Evolutionary conservation across 257 asterid species (phyloP).

Genomic region (Misopates orontium): DNA sequence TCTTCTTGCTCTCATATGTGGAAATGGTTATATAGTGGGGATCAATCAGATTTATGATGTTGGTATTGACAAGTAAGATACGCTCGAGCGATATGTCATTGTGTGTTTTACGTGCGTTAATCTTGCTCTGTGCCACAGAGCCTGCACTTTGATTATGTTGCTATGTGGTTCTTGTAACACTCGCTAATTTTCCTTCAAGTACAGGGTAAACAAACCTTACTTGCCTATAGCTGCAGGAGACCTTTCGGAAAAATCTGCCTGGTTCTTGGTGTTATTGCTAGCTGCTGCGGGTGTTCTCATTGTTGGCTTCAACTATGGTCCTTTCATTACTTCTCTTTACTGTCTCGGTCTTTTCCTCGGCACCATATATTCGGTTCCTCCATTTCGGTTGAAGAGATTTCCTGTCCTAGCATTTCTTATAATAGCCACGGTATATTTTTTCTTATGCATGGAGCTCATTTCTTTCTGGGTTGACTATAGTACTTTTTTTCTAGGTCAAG

Average conservation of each 20-base stretch:
- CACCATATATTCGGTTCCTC: constrained; percentile 96
- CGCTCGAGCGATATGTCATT: no score
- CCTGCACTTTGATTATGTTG: no score
- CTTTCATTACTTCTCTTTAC: constrained; percentile 83
- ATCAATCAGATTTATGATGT: constrained; percentile 96
- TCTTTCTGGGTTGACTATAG: no score
- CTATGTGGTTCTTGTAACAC: no score
- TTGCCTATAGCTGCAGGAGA: constrained; percentile 99
- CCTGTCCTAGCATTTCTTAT: constrained; percentile 86
- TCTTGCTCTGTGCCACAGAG: no score
- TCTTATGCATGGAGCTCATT: background rate
- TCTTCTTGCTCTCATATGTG: constrained; percentile 88
- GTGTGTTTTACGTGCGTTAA: no score
- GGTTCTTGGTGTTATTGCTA: constrained; percentile 77
- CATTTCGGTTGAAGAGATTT: constrained; percentile 87
- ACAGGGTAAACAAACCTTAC: constrained; percentile 98
- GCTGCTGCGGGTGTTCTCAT: constrained; percentile 72
- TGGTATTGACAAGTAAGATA: constrained; percentile 95
- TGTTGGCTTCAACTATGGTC: constrained; percentile 87
- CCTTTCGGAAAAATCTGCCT: constrained; percentile 83
- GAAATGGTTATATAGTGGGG: constrained; percentile 97
- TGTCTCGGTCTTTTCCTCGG: constrained; percentile 94
- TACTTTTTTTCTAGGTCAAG: no score
- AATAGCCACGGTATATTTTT: constrained; percentile 79
- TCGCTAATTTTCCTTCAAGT: constrained; percentile 16